Percentiles rank a stretch among this genome's conserved stretches.
Conservation (phyloP, 2,329 filamentous ascomycete genomes). For the Rosellinia necatrix region DNA sequence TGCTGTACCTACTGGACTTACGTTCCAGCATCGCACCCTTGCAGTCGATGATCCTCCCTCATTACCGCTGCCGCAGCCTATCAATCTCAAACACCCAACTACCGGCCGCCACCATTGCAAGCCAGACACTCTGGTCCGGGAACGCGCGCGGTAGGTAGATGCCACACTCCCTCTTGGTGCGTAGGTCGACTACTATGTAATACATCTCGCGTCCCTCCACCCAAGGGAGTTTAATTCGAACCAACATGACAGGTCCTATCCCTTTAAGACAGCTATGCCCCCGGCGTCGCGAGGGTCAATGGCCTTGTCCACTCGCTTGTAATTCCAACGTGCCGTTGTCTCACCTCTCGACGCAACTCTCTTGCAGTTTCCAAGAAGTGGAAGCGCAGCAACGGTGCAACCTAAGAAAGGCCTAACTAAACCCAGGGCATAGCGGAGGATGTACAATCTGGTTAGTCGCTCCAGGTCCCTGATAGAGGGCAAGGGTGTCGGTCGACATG, state of each 20-base stretch:
- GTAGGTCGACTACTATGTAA: not conserved
- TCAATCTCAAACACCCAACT: conserved; percentile 54
- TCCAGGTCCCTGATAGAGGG: conserved; percentile 33
- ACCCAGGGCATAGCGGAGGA: conserved; percentile 24
- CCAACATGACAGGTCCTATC: conserved; percentile 8
- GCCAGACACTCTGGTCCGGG: conserved; percentile 2
- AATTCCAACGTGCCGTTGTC: conserved; percentile 16
- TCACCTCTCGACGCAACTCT: conserved; percentile 14
- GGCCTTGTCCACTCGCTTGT: conserved; percentile 1
- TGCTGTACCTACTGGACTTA: not conserved
- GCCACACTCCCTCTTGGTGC: not conserved
- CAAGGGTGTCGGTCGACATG: conserved; percentile 28
- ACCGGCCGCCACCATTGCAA: conserved; percentile 15
- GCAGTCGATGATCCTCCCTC: conserved; percentile 51
- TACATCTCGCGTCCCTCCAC: not conserved
- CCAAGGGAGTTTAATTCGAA: conserved; percentile 7
- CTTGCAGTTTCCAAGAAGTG: conserved; percentile 4
- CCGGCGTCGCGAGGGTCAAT: not conserved
- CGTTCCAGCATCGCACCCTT: conserved; percentile 40
- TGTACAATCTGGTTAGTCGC: conserved; percentile 35
- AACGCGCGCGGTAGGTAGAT: not conserved
- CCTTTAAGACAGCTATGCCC: not conserved
- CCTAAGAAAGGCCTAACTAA: conserved; percentile 17
- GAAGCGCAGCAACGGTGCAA: conserved; percentile 19
- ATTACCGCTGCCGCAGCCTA: conserved; percentile 46